Conservation (phyloP, 2,329 filamentous ascomycete species). For the Karstenula rhodostoma region DNA sequence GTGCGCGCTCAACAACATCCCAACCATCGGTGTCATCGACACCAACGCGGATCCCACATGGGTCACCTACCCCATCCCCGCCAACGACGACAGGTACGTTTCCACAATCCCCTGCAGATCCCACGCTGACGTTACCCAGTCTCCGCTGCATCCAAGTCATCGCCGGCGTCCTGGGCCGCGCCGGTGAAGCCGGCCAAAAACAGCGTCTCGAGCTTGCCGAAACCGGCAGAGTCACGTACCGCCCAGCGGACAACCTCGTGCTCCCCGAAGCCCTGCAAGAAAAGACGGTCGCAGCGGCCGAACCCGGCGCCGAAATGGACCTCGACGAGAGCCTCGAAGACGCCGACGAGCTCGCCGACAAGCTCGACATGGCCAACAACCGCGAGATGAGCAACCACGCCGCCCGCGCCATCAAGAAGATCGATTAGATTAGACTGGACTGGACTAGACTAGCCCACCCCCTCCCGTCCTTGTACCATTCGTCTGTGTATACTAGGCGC, state of each 20-base stretch:
- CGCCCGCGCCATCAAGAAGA: constrained; percentile 24
- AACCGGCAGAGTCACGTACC: constrained; percentile 69
- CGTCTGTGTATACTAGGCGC: background rate
- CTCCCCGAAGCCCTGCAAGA: constrained; percentile 28
- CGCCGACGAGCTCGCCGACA: constrained; percentile 26
- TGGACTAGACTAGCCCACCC: background rate
- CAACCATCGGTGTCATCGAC: constrained; percentile 93
- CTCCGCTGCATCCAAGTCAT: constrained; percentile 83
- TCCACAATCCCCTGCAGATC: background rate
- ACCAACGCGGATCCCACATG: constrained; percentile 91
- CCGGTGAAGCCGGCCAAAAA: constrained; percentile 78
- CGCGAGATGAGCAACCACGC: constrained; percentile 30
- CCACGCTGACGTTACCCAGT: constrained; percentile 58
- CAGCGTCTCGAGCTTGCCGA: constrained; percentile 70
- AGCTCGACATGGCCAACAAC: constrained; percentile 36
- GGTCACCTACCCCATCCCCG: constrained; percentile 96
- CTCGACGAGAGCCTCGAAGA: constrained; percentile 21
- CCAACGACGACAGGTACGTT: constrained; percentile 89
- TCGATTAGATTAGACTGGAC: constrained; percentile 11
- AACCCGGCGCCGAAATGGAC: background rate
- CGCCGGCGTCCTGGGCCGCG: constrained; percentile 82
- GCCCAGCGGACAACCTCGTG: constrained; percentile 35
- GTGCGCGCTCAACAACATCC: constrained; percentile 85
- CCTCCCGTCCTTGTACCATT: background rate
- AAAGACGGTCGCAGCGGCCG: background rate